Evolutionary conservation across 2,329 filamentous ascomycete species (phyloP).

Genomic region (Aspergillus sp.): DNA sequence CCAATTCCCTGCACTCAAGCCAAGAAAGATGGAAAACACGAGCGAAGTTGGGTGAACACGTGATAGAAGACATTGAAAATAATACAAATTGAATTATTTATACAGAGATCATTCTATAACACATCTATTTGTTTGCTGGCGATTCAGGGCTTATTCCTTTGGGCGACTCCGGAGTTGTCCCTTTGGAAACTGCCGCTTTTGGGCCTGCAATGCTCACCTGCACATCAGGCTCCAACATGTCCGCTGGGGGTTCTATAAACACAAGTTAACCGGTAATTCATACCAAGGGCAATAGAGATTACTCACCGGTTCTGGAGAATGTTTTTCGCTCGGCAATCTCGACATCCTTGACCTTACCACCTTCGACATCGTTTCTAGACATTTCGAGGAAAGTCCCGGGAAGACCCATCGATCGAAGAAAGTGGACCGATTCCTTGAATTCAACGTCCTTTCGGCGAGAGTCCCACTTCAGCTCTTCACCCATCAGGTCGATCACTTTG

Average conservation of each 20-base stretch:
- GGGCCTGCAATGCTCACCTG: neutral
- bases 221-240: constrained; percentile 44
- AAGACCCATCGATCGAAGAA: constrained; percentile 57
- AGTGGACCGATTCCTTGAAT: constrained; percentile 64
- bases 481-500: constrained; percentile 82
- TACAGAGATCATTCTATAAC: constrained; percentile 1
- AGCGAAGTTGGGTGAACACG: neutral
- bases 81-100: constrained; percentile 2
- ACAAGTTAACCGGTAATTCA: neutral
- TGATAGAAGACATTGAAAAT: neutral
- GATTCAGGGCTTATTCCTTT: neutral
- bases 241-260: constrained; percentile 36
- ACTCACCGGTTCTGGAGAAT: constrained; percentile 37
- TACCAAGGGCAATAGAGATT: constrained; percentile 2
- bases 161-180: neutral
- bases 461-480: constrained; percentile 74
- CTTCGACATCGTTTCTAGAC: constrained; percentile 54
- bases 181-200: neutral
- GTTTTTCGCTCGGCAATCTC: constrained; percentile 34
- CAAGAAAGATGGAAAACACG: neutral
- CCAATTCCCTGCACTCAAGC: too few relatives aligned
- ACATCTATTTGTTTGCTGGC: neutral
- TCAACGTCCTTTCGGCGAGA: constrained; percentile 64
- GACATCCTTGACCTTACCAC: constrained; percentile 44
- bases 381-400: constrained; percentile 51